Base-by-base conservation (phyloP, 352 stramenopile species). In the Phytophthora parvispora region DNA sequence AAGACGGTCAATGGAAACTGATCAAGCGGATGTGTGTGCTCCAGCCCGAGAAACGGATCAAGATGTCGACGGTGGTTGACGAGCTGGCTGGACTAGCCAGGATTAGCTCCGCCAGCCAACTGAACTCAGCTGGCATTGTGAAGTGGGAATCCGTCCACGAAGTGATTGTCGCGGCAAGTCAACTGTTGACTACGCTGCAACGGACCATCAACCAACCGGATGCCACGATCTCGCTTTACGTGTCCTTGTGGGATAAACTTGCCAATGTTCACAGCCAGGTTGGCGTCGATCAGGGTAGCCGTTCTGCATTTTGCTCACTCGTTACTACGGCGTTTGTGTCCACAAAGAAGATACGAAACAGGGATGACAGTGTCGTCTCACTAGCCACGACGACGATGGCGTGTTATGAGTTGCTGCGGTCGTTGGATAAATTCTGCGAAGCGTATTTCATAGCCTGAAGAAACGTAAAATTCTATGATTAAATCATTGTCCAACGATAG, bases 51-150 rank as follows among this genome's bases (percentile, higher is more conserved):
- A 53, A 38, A 6, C 6, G 57, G 10, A 43, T 64, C 22, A 43
- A 47, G 20, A 29, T 64, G 2, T 47, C 43, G 13, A 55, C 43
- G 16, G 57, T 64, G 2, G 42, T 64, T n/a, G 57, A 64, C 10
- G 31, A 49, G 18, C n/a, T 64, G 15, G 57, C 20, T 1, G 40
- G 18, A 20, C 13, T 63, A n/a, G 55, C 28, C 10, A 40, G 18
- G 15, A 42, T 42, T 5, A 42, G 18, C 4, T 4, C 15, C 2
- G 12, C 0, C n/a, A n/a, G 18, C 18, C 34, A 42, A 42, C 12
- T n/a, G 34, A 42, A 42, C 18, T 15, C 0, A 42, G 34, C 2
- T 18, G 34, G 3, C 34, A 40, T 40, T 40, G 16, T 22, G 6
- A 45, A 7, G 8, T 45, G 38, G 18, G 38, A 24, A 45, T 24